These are phyloP conservation scores for Suillus americanus DNA, from an alignment of 768 basidiomycete species.

Conservation along the genomic window DNA sequence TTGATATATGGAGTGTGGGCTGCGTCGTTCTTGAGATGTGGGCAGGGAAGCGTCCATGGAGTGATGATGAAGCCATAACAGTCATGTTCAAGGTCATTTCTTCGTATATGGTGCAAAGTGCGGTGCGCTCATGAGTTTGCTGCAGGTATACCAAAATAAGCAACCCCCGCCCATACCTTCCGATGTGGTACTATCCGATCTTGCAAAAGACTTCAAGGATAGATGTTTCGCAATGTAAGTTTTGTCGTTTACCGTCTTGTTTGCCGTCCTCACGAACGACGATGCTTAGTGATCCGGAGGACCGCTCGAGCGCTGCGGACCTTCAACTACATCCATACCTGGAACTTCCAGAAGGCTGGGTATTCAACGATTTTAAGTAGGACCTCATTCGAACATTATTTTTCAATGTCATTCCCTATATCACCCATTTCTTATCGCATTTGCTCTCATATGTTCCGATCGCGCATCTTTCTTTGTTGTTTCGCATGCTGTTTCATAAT, in stretches of 20 bases:
- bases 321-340: constrained; percentile 81
- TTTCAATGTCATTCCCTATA: constrained; percentile 16
- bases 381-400: constrained; percentile 16
- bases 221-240: constrained; percentile 89
- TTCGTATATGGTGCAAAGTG: not conserved
- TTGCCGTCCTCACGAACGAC: constrained; percentile 1
- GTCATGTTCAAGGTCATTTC: constrained; percentile 88
- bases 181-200: constrained; percentile 69
- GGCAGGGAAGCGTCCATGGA: constrained; percentile 96
- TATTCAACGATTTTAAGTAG: constrained; percentile 56
- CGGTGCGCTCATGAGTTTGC: not conserved
- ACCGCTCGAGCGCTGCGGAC: constrained; percentile 78
- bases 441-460: constrained; percentile 19
- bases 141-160: constrained; percentile 80
- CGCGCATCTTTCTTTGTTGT: constrained; percentile 13
- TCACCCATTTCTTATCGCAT: constrained; percentile 28
- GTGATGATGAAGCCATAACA: constrained; percentile 82
- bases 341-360: constrained; percentile 68
- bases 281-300: constrained; percentile 67
- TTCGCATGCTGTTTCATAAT: constrained; percentile 25
- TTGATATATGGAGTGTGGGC: constrained; percentile 98
- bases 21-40: constrained; percentile 99
- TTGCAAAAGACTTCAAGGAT: constrained; percentile 82
- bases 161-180: constrained; percentile 88
- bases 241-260: not conserved